These are phyloP conservation scores for Pharnaceum exiguum DNA, from an alignment of 148 eudicot genomes.

Conservation along the genomic window DNA sequence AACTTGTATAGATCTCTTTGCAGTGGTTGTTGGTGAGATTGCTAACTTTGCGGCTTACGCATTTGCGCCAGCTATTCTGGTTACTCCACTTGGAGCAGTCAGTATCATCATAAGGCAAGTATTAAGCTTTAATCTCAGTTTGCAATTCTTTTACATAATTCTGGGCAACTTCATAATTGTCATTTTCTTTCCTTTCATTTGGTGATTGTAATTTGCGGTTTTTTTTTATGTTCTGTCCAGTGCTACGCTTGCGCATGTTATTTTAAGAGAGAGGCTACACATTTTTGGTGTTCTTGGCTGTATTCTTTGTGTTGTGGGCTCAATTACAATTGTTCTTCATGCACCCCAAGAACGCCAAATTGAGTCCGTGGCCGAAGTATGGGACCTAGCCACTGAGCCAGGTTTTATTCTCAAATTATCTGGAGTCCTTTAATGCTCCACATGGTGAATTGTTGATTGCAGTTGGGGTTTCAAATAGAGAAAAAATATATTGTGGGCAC, in stretches of 20 bases:
- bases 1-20: not conserved
- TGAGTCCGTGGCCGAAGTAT: conserved; percentile 72
- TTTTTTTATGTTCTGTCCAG: conserved; percentile 33
- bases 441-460: not conserved
- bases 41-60: conserved; percentile 93
- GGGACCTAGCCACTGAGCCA: conserved; percentile 95
- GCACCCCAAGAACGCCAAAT: conserved; percentile 90
- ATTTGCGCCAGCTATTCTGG: conserved; percentile 87
- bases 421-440: not conserved
- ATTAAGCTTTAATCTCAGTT: not conserved
- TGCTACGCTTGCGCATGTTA: conserved; percentile 73
- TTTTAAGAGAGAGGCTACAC: conserved; percentile 64
- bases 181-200: not conserved
- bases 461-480: not conserved
- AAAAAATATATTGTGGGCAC: too few species aligned
- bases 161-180: too few species aligned
- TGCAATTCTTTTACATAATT: not conserved
- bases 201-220: conserved; percentile 11
- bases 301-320: conserved; percentile 77
- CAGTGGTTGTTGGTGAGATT: conserved; percentile 86
- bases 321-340: conserved; percentile 75
- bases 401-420: conserved; percentile 30
- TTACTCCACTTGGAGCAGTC: conserved; percentile 89
- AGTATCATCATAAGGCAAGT: conserved; percentile 89
- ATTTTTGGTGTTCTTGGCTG: conserved; percentile 79